These are phyloP conservation scores for Ceratonia siliqua DNA, from an alignment of 306 rosid genomes.

Conservation along the genomic window DNA sequence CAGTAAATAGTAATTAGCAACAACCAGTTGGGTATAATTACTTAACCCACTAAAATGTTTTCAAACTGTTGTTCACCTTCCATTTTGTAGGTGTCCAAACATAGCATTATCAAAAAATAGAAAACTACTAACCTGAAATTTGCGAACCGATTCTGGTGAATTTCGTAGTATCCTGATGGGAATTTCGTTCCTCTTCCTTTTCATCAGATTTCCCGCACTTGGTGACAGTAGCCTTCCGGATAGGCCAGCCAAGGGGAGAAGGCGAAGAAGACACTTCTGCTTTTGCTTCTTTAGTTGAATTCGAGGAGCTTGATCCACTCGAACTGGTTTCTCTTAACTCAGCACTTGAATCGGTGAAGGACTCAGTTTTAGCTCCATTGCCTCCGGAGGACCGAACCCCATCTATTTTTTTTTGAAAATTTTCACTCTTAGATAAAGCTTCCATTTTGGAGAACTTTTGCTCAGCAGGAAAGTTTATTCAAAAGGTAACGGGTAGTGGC, in stretches of 20 bases:
- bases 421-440: constrained; percentile 45
- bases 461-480: constrained; percentile 20
- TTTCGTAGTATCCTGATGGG: constrained; percentile 42
- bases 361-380: constrained; percentile 43
- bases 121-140: constrained; percentile 59
- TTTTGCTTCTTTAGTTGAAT: constrained; percentile 53
- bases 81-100: neutral
- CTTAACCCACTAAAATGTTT: neutral
- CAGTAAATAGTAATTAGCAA: constrained; percentile 13
- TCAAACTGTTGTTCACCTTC: neutral
- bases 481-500: constrained; percentile 44
- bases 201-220: constrained; percentile 52
- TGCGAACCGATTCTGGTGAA: constrained; percentile 44
- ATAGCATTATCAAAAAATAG: neutral
- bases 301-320: constrained; percentile 58
- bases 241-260: constrained; percentile 90
- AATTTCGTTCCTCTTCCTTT: constrained; percentile 34
- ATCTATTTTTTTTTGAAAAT: constrained; percentile 40
- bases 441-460: constrained; percentile 55
- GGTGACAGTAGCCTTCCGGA: constrained; percentile 70
- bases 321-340: constrained; percentile 63
- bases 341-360: constrained; percentile 59
- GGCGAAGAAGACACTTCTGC: constrained; percentile 60
- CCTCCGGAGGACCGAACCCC: constrained; percentile 42
- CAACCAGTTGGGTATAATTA: constrained; percentile 15